These are phyloP conservation scores for Plasmodium sp. DNA, from an alignment of 169 alveolate species.

Conservation along the genomic window DNA sequence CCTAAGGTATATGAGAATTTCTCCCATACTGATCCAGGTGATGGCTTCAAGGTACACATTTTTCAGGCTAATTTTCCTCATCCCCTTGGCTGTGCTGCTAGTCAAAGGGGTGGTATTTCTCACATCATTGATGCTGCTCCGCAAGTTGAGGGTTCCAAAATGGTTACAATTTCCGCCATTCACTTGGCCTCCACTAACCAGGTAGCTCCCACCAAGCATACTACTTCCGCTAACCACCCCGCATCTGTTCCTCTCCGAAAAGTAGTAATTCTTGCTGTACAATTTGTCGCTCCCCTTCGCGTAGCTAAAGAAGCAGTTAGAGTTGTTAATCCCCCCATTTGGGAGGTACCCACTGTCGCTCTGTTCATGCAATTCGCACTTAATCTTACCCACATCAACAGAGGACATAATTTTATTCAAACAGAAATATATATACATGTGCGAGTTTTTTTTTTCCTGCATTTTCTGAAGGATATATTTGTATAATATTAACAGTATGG, in stretches of 20 bases:
- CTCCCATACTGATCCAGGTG: slow-evolving; percentile 46
- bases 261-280: not conserved
- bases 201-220: not conserved
- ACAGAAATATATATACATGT: slow-evolving; percentile 30
- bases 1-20: slow-evolving; percentile 52
- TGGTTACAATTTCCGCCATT: not conserved
- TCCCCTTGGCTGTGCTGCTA: not conserved
- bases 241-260: not conserved
- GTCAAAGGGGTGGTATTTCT: not conserved
- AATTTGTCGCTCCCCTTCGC: slow-evolving; percentile 3
- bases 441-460: slow-evolving; percentile 26
- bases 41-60: slow-evolving; percentile 41
- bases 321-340: not conserved
- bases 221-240: not conserved
- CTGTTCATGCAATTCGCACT: slow-evolving; percentile 46
- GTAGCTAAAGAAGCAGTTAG: slow-evolving; percentile 33
- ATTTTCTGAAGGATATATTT: slow-evolving; percentile 11
- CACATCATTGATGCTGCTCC: not conserved
- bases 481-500: slow-evolving; percentile 28
- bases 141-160: not conserved
- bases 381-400: slow-evolving; percentile 38
- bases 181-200: not conserved
- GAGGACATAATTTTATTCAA: slow-evolving; percentile 22
- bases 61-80: slow-evolving; percentile 17
- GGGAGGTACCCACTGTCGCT: not conserved